Evolutionary conservation across 257 asterid species (phyloP).

Genomic region (Rhazya stricta): DNA sequence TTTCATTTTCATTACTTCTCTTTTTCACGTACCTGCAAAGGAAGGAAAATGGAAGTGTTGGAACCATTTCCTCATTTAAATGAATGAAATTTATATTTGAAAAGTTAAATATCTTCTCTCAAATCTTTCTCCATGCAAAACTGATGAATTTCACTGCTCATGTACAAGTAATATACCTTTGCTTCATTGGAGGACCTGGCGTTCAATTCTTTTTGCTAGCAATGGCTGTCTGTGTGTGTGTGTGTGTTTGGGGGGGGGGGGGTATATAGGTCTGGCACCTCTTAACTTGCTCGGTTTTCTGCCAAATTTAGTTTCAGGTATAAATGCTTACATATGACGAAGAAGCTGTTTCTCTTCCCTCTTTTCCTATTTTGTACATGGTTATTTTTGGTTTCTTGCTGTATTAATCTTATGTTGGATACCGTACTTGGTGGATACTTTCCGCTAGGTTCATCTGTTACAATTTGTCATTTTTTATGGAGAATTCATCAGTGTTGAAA

Average conservation of each 20-base stretch:
- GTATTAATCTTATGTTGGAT: background rate
- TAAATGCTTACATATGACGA: background rate
- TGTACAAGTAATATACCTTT: background rate
- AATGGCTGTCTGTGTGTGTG: background rate
- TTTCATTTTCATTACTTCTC: background rate
- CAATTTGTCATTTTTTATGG: conserved; percentile 25
- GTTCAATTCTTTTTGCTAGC: background rate
- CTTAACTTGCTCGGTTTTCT: background rate
- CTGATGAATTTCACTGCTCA: background rate
- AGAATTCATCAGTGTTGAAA: conserved; percentile 70
- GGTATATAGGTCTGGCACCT: background rate
- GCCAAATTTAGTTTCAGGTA: background rate
- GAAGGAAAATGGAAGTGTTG: background rate
- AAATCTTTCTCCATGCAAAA: background rate
- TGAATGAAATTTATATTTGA: background rate
- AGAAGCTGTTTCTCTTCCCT: background rate
- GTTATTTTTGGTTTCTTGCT: background rate
- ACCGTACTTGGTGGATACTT: background rate
- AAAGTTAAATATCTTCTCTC: background rate
- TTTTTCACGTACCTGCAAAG: background rate
- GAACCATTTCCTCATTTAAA: background rate
- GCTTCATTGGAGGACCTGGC: background rate
- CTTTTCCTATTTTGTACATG: background rate
- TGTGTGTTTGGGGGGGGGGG: background rate
- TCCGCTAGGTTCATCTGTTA: background rate